phyloP scores from a whole-genome alignment of 2,329 filamentous ascomycete genomes.

The Chaetomiaceae sp. region DNA sequence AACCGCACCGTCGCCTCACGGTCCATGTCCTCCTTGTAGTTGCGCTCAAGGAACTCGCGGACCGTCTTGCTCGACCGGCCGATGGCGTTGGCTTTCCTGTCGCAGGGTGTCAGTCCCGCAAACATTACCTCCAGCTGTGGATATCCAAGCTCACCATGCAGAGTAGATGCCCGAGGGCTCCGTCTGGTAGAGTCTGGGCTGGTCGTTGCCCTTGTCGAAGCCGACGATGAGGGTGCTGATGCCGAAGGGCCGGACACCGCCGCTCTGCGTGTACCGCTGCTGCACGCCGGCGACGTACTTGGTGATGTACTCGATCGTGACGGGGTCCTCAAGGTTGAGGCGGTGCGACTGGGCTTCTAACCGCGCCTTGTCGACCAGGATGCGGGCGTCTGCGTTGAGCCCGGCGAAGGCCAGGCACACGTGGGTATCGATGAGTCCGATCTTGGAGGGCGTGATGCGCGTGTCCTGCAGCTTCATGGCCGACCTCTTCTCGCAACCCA shows the following conservation, averaged over 20 bases:
- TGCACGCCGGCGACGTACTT: constrained; percentile 98
- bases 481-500: constrained; percentile 97
- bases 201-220: constrained; percentile 91
- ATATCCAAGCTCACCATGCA: constrained; percentile 73
- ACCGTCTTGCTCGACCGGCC: constrained; percentile 98
- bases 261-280: constrained; percentile 97
- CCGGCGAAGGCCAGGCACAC: constrained; percentile 96
- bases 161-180: constrained; percentile 99
- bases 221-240: constrained; percentile 97
- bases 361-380: constrained; percentile 95
- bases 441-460: constrained; percentile 97
- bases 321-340: constrained; percentile 93
- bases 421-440: constrained; percentile 91
- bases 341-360: constrained; percentile 97
- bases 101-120: neutral
- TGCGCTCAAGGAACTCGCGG: constrained; percentile 95
- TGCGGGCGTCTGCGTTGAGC: constrained; percentile 94
- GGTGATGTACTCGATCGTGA: constrained; percentile 98
- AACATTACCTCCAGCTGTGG: neutral
- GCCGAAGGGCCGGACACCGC: constrained; percentile 96
- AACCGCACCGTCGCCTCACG: constrained; percentile 92
- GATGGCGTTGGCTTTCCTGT: constrained; percentile 98
- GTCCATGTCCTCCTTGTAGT: constrained; percentile 98
- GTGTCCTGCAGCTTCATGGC: constrained; percentile 99
- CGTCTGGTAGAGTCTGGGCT: constrained; percentile 90